Conservation (phyloP, 1,139 yeast species). For the Lodderomyces orthopsilosis region DNA sequence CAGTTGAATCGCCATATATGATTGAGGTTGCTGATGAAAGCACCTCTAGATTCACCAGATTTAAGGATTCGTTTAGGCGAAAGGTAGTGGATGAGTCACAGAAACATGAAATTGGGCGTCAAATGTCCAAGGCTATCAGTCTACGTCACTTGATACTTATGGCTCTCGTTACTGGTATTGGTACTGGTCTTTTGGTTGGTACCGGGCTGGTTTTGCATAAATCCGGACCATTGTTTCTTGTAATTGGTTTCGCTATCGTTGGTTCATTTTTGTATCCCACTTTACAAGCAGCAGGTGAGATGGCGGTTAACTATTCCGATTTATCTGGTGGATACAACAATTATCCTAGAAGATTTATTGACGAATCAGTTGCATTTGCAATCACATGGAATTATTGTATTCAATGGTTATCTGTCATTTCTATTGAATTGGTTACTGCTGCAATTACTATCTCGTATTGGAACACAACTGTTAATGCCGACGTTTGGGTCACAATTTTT, state of each 20-base stretch:
- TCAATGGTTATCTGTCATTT: constrained; percentile 41
- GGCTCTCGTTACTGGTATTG: constrained; percentile 41
- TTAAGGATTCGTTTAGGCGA: constrained; percentile 31
- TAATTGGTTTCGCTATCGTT: constrained; percentile 37
- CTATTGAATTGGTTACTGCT: constrained; percentile 42
- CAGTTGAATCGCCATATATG: constrained; percentile 12
- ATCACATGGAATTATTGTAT: constrained; percentile 44
- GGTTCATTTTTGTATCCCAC: constrained; percentile 41
- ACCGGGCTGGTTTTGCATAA: constrained; percentile 31
- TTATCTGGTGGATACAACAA: constrained; percentile 42
- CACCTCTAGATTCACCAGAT: constrained; percentile 20
- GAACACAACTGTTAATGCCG: constrained; percentile 31
- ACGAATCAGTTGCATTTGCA: constrained; percentile 38
- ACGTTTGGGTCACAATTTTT: constrained; percentile 40
- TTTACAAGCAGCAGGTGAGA: constrained; percentile 42
- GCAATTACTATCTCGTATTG: constrained; percentile 37
- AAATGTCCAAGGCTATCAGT: constrained; percentile 31
- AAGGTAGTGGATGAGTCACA: constrained; percentile 18
- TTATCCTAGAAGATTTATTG: constrained; percentile 38
- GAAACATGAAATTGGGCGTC: constrained; percentile 26
- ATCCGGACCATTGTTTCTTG: constrained; percentile 36
- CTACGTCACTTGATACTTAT: constrained; percentile 35
- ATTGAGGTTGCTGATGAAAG: constrained; percentile 1
- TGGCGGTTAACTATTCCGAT: constrained; percentile 39
- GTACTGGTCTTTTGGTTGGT: constrained; percentile 43